These are phyloP conservation scores for Amanita phalloides DNA, from an alignment of 768 basidiomycete species.

Conservation along the genomic window DNA sequence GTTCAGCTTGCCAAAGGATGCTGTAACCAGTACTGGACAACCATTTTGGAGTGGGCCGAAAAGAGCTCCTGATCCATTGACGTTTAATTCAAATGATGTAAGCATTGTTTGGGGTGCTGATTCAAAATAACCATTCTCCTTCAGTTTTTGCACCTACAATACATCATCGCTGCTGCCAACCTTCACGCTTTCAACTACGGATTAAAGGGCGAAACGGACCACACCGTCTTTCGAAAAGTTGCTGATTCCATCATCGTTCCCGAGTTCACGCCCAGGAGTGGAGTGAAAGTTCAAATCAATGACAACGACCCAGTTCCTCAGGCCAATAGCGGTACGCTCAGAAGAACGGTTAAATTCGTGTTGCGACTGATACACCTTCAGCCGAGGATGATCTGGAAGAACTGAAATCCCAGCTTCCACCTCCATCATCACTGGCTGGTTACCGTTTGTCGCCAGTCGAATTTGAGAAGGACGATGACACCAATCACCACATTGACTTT, in stretches of 20 bases:
- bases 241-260: constrained; percentile 79
- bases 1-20: constrained; percentile 92
- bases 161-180: constrained; percentile 89
- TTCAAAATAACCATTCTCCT: constrained; percentile 7
- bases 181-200: constrained; percentile 98
- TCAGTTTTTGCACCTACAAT: constrained; percentile 78
- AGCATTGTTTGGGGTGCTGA: constrained; percentile 18
- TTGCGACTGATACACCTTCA: constrained; percentile 14
- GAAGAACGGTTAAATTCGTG: neutral
- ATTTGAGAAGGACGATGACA: constrained; percentile 98
- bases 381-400: constrained; percentile 41
- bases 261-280: constrained; percentile 87
- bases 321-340: constrained; percentile 26
- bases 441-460: constrained; percentile 92
- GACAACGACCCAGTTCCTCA: constrained; percentile 84
- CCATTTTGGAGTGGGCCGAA: constrained; percentile 99
- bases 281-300: constrained; percentile 87
- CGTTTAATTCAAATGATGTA: constrained; percentile 82
- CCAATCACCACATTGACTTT: constrained; percentile 97
- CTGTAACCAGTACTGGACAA: constrained; percentile 81
- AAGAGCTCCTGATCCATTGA: constrained; percentile 85
- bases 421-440: constrained; percentile 89
- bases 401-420: constrained; percentile 61
- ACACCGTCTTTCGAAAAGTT: constrained; percentile 70
- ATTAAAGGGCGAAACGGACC: constrained; percentile 80